Evolutionary conservation across 495 filamentous ascomycete genomes (phyloP), one percentile per base, ranked within the genome.

Genomic region (Trichoderma virens): DNA sequence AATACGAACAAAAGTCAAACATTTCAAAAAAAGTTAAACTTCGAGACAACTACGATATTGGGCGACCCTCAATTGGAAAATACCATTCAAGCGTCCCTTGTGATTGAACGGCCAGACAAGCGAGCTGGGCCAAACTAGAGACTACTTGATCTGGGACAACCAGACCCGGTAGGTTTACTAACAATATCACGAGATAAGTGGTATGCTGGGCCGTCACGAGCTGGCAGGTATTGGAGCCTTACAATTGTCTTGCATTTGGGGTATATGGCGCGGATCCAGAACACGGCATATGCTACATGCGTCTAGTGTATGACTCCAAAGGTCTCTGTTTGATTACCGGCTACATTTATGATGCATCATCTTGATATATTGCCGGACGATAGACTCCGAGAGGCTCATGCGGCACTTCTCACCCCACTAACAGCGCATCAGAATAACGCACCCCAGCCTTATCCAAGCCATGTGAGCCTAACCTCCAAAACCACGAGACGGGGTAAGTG

Each of bases 11-110:
- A 32, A 28, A 45, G n/a, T 45, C 34, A 27, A 60, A 62, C 18
- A 66, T 62, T 71, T 61, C 70, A 60, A 31, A 2, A 23, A 47
- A 47, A 8, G 23, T 9, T 9, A 20, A 20, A 20, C 4, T 9
- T 20, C 43, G n/a, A n/a, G n/a, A 20, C 43, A 25, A 28, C 25
- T 56, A 28, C 51, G 8, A 30, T 56, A 13, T 28, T 16, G 9
- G 9, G 51, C n/a, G n/a, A 23, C 43, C 43, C 43, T 20, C 8
- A 9, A 6, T 8, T 47, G 43, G 43, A 47, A 0, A 47, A n/a
- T 23, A 25, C 11, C 5, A 1, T 18, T 41, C 6, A 18, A 5
- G 9, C 11, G 16, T 39, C 11, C 38, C 11, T 13, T 39, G 38
- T 39, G 38, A 39, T 39, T 39, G 38, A 39, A 39, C 16, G 8